These are phyloP conservation scores for Sporothrix mexicana DNA, from an alignment of 2,329 filamentous ascomycete species.

Conservation along the genomic window DNA sequence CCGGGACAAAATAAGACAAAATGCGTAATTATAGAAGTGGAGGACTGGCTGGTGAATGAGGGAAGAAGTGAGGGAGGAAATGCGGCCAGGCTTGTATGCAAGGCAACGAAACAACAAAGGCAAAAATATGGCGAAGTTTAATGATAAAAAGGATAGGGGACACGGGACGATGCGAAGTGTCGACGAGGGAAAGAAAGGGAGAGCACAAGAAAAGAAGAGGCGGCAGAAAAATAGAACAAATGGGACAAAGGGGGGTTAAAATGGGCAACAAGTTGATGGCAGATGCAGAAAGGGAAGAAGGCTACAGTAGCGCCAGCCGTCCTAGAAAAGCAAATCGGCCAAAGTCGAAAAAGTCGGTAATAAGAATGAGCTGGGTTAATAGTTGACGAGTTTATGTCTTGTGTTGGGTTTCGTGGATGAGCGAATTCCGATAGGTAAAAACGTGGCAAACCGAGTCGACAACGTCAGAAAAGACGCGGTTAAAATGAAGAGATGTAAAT, in stretches of 20 bases:
- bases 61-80: constrained; percentile 9
- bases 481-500: background rate
- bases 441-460: background rate
- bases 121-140: background rate
- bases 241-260: background rate
- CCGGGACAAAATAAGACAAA: background rate
- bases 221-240: background rate
- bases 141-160: background rate
- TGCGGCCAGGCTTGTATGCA: background rate
- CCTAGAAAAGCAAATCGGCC: background rate
- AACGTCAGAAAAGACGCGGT: background rate
- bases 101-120: background rate
- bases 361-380: background rate
- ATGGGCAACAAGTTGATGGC: constrained; percentile 7
- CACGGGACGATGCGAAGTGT: background rate
- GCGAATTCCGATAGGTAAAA: background rate
- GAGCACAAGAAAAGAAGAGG: background rate
- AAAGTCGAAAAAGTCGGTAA: constrained; percentile 12
- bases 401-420: background rate
- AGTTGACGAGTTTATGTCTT: background rate
- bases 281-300: background rate
- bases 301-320: constrained; percentile 31
- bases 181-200: background rate
- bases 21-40: constrained; percentile 6
- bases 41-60: constrained; percentile 5